These are phyloP conservation scores for Penicillium sp. DNA, from an alignment of 2,329 filamentous ascomycete species.

Conservation along the genomic window DNA sequence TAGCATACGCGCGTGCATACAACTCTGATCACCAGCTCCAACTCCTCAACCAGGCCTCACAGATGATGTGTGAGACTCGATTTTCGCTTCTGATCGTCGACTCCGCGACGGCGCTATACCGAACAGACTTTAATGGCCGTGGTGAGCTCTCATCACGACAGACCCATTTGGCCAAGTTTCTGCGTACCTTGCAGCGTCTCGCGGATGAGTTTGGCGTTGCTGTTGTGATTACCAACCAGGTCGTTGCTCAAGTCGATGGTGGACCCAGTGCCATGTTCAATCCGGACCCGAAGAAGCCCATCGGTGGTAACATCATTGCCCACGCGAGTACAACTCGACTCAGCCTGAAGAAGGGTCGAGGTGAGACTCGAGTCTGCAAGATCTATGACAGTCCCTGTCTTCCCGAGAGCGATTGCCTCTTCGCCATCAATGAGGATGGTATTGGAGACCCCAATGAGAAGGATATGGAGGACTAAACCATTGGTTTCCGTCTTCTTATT, in stretches of 20 bases:
- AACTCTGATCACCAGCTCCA: constrained; percentile 98
- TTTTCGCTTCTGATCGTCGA: constrained; percentile 96
- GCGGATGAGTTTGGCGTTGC: constrained; percentile 89
- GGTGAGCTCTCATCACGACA: constrained; percentile 95
- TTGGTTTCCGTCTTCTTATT: neutral
- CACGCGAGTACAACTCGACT: constrained; percentile 94
- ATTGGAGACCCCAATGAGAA: constrained; percentile 96
- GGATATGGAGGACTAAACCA: constrained; percentile 74
- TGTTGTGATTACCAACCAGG: constrained; percentile 98
- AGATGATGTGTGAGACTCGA: constrained; percentile 99
- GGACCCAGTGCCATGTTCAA: constrained; percentile 98
- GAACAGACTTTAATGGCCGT: constrained; percentile 95
- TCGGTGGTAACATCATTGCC: constrained; percentile 98
- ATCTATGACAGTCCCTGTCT: constrained; percentile 98
- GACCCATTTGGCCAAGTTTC: constrained; percentile 55
- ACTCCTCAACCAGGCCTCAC: constrained; percentile 88
- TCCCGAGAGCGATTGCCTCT: constrained; percentile 93
- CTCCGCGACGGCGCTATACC: constrained; percentile 91
- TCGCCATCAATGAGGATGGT: constrained; percentile 95
- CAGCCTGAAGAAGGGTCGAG: constrained; percentile 93
- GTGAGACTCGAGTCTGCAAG: constrained; percentile 95
- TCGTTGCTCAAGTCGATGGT: constrained; percentile 96
- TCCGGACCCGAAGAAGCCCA: constrained; percentile 97
- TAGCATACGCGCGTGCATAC: constrained; percentile 96
- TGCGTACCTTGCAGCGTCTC: constrained; percentile 53